A percentile compares a stretch with the other conserved stretches of the same genome.
Evolutionary conservation across 2,329 filamentous ascomycete genomes (phyloP).

Genomic region (Hysterium pulicare): DNA sequence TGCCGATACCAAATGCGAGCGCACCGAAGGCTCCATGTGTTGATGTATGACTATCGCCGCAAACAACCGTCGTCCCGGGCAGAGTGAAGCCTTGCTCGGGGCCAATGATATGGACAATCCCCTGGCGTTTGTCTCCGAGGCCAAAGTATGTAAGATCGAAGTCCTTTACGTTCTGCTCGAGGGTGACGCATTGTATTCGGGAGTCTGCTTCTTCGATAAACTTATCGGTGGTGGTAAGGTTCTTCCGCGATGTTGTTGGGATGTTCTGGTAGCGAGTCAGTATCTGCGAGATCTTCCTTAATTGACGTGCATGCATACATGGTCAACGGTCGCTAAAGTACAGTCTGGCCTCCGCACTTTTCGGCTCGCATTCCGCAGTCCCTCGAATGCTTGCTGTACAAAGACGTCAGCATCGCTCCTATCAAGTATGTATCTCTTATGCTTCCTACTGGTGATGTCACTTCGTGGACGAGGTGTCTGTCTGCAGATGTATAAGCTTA

Average conservation of each 20-base stretch:
- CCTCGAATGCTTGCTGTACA: conserved; percentile 88
- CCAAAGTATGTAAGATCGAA: conserved; percentile 98
- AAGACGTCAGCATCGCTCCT: conserved; percentile 11
- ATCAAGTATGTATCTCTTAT: not conserved
- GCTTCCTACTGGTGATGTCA: conserved; percentile 80
- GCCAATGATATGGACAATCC: conserved; percentile 97
- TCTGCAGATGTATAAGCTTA: conserved; percentile 52
- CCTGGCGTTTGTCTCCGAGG: conserved; percentile 91
- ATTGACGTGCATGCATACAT: conserved; percentile 59
- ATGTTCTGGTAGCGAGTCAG: conserved; percentile 65
- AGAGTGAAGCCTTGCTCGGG: conserved; percentile 98
- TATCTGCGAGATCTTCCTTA: conserved; percentile 6
- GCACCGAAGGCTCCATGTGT: conserved; percentile 96
- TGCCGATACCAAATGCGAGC: conserved; percentile 94
- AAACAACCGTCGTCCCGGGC: conserved; percentile 93
- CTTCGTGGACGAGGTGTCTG: conserved; percentile 95
- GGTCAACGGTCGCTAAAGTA: conserved; percentile 93
- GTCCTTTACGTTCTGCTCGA: conserved; percentile 96
- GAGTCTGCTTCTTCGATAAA: conserved; percentile 97
- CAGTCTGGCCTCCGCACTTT: conserved; percentile 91
- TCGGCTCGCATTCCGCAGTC: conserved; percentile 82
- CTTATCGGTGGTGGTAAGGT: conserved; percentile 85
- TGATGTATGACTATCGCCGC: conserved; percentile 96
- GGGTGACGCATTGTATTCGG: conserved; percentile 85
- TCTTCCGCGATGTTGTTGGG: conserved; percentile 84